Base-by-base conservation (phyloP, 148 eudicot species). In the Cornus kousa region DNA sequence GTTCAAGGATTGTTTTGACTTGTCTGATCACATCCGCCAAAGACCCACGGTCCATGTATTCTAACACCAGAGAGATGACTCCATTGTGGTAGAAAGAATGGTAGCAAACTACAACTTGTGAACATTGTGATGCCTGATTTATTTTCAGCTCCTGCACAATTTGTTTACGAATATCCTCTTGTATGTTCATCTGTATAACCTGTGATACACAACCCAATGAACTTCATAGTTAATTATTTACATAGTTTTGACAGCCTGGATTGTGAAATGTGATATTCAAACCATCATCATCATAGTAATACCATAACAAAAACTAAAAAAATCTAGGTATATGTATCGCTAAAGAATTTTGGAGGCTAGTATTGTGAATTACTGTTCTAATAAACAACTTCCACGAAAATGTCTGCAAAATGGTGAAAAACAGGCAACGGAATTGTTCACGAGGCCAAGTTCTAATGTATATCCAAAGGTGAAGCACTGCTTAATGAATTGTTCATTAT, bases 21-120 rank as follows among this genome's bases (percentile, higher is more conserved):
- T 95, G 99, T 82, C 87, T 88, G 62, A 93, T 82, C 37, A 95
- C 82, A 85, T 95, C 99, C 39, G 82, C 90, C 81, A 95, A 90
- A 74, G 99, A 95, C 72, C 99, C 99, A 67, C 99, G 97, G 72
- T 95, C 98, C 99, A 95, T 95, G 83, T 93, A 95, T 82, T 95
- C 99, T 32, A 95, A 82, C 71, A 95, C 97, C 70, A 95, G 91
- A 77, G 99, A 95, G 79, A 95, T 87, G 64, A 87, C 92, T 85
- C 97, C 99, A 79, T 95, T 95, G 83, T 93, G 97, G 84, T 93
- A 95, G 82, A 93, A 95, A 69, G 98, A 95, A 85, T 95, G 94
- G 77, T 93, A 87, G 85, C 98, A 95, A 71, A 93, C 86, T 10
- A 95, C 99, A 83, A 95, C 81, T 85, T 95, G 87, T 48, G 93